Percentiles rank a stretch among this genome's conserved stretches.
Evolutionary conservation across 768 basidiomycete genomes (phyloP).

Genomic region (Boletus rubropictus): DNA sequence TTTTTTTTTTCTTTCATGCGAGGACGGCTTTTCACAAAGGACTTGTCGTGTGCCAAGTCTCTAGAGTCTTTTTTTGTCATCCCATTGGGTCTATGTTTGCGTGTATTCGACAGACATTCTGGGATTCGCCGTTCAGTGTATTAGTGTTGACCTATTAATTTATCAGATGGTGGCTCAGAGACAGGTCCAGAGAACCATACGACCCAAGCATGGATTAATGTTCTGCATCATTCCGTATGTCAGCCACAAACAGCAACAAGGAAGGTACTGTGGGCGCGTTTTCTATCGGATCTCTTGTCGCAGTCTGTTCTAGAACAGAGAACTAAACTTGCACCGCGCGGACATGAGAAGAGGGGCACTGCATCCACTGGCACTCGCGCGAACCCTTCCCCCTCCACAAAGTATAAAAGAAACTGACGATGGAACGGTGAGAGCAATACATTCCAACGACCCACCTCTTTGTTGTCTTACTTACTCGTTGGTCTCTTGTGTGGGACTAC

Average conservation of each 20-base stretch:
- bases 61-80: not conserved
- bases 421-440: conserved; percentile 13
- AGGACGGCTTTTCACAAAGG: conserved; percentile 1
- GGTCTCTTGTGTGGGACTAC: conserved; percentile 1
- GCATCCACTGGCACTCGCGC: not conserved
- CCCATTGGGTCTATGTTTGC: not conserved
- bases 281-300: conserved; percentile 7
- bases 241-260: conserved; percentile 2
- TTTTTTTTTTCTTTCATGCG: not conserved
- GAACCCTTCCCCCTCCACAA: not conserved
- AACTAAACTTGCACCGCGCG: not conserved
- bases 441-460: conserved; percentile 3
- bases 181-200: conserved; percentile 2
- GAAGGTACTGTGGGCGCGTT: not conserved
- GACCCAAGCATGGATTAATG: conserved; percentile 10
- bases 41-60: not conserved
- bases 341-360: conserved; percentile 2
- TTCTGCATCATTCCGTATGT: not conserved
- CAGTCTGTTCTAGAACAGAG: conserved; percentile 3
- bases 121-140: conserved; percentile 3
- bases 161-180: conserved; percentile 2
- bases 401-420: conserved; percentile 14
- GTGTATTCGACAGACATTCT: conserved; percentile 5
- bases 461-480: conserved; percentile 1
- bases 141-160: conserved; percentile 10